A percentile compares a stretch with the other conserved stretches of the same genome.
phyloP scores from a whole-genome alignment of 768 basidiomycete species.

The Kondoa subrosea region DNA sequence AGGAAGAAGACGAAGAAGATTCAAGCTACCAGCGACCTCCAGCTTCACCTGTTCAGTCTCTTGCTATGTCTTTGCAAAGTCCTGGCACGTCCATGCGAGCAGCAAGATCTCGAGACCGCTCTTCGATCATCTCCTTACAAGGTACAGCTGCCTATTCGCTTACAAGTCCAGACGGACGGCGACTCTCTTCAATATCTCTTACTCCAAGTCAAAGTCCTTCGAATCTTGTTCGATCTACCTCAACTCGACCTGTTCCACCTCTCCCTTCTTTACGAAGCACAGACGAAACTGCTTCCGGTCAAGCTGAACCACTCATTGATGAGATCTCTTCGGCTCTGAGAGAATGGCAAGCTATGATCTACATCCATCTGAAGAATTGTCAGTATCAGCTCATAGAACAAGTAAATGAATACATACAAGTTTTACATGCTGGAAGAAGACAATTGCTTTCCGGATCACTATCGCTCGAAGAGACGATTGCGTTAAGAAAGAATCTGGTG shows the following conservation, averaged over 20 bases:
- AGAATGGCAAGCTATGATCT: slow-evolving; percentile 88
- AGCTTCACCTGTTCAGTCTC: not conserved
- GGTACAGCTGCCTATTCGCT: not conserved
- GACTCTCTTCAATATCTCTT: not conserved
- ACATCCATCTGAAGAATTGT: slow-evolving; percentile 69
- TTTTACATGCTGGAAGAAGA: slow-evolving; percentile 72
- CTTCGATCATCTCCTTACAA: slow-evolving; percentile 1
- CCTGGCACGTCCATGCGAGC: not conserved
- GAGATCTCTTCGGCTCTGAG: slow-evolving; percentile 91
- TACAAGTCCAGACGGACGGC: slow-evolving; percentile 20
- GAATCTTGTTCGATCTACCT: not conserved
- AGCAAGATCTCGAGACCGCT: not conserved
- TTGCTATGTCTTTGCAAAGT: not conserved
- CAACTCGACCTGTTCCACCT: slow-evolving; percentile 56
- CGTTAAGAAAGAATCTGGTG: slow-evolving; percentile 71
- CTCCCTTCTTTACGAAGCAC: slow-evolving; percentile 87
- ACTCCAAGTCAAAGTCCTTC: not conserved
- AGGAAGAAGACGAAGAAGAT: slow-evolving; percentile 13
- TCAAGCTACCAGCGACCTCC: not conserved
- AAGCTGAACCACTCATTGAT: slow-evolving; percentile 75
- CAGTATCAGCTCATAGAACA: slow-evolving; percentile 77
- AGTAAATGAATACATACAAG: slow-evolving; percentile 76
- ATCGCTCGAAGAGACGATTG: slow-evolving; percentile 65
- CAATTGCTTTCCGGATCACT: slow-evolving; percentile 71
- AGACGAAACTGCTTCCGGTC: slow-evolving; percentile 75